Evolutionary conservation across 1,284 basidiomycete genomes (phyloP).

Genomic region (Moesziomyces parantarcticus): DNA sequence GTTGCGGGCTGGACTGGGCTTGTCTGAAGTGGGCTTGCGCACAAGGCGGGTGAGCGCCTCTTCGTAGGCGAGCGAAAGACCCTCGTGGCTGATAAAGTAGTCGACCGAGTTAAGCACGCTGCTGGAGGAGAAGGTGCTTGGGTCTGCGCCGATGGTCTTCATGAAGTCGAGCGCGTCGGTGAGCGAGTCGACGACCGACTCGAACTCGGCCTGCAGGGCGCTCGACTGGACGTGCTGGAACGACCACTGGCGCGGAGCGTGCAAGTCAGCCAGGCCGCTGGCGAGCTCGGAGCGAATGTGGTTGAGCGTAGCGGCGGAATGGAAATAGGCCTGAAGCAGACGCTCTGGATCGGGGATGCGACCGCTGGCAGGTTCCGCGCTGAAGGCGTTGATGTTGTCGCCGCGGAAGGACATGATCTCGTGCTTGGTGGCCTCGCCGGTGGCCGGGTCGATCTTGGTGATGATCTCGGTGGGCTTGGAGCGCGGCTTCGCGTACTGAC

Average conservation of each 20-base stretch:
- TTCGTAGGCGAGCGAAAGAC: conserved; percentile 91
- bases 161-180: conserved; percentile 94
- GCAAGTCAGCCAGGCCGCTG: conserved; percentile 86
- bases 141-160: conserved; percentile 79
- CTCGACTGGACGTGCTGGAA: conserved; percentile 88
- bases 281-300: conserved; percentile 86
- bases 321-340: conserved; percentile 88
- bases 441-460: conserved; percentile 33
- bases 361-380: conserved; percentile 71
- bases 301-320: conserved; percentile 92
- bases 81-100: conserved; percentile 95
- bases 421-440: conserved; percentile 56
- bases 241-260: conserved; percentile 92
- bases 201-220: conserved; percentile 81
- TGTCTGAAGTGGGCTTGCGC: conserved; percentile 34
- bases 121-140: conserved; percentile 72
- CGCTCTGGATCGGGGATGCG: conserved; percentile 88
- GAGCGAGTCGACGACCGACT: conserved; percentile 83
- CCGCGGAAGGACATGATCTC: conserved; percentile 82
- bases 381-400: conserved; percentile 92
- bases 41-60: conserved; percentile 83
- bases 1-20: conserved; percentile 26
- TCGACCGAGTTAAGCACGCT: conserved; percentile 87
- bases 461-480: conserved; percentile 83
- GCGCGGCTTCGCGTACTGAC: conserved; percentile 93